Percentiles rank a stretch among this genome's conserved stretches.
These are phyloP conservation scores for Chlorella sp. DNA, from an alignment of 139 green algal species.

Conservation along the genomic window DNA sequence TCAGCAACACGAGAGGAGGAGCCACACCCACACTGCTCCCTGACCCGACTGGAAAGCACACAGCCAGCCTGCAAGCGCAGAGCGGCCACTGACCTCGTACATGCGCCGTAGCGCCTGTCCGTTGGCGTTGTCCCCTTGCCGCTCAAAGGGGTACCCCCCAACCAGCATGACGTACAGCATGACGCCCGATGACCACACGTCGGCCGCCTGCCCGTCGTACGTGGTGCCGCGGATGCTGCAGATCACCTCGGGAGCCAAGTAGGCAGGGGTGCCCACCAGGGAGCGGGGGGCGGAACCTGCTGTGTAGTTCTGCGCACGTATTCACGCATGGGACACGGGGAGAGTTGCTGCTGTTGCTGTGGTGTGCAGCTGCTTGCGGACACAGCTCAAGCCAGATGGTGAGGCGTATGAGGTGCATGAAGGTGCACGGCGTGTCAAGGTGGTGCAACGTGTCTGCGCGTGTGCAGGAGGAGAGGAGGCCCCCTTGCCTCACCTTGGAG, in stretches of 20 bases:
- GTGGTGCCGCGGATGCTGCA: constrained; percentile 67
- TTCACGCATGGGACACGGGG: too few species aligned
- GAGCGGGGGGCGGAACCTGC: constrained; percentile 68
- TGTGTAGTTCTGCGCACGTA: neutral
- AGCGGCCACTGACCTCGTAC: constrained; percentile 36
- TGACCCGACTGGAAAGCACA: too few species aligned
- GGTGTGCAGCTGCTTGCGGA: too few species aligned
- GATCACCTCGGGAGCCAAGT: constrained; percentile 92
- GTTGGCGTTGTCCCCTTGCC: constrained; percentile 64
- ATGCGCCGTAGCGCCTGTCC: constrained; percentile 64
- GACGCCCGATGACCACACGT: constrained; percentile 95
- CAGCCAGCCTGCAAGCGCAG: too few species aligned
- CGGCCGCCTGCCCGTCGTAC: constrained; percentile 79
- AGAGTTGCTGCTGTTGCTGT: too few species aligned
- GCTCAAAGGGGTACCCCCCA: constrained; percentile 93
- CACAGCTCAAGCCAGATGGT: too few species aligned
- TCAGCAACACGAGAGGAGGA: too few species aligned
- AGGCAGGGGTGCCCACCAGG: constrained; percentile 88
- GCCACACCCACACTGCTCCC: too few species aligned
- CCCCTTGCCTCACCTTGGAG: constrained; percentile 56
- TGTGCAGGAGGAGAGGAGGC: too few species aligned
- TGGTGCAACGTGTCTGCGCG: too few species aligned
- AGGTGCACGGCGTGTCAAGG: too few species aligned
- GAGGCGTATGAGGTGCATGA: too few species aligned
- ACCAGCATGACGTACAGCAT: constrained; percentile 97